Conservation (phyloP, 2,329 filamentous ascomycete genomes). For the Thelonectria discophora region DNA sequence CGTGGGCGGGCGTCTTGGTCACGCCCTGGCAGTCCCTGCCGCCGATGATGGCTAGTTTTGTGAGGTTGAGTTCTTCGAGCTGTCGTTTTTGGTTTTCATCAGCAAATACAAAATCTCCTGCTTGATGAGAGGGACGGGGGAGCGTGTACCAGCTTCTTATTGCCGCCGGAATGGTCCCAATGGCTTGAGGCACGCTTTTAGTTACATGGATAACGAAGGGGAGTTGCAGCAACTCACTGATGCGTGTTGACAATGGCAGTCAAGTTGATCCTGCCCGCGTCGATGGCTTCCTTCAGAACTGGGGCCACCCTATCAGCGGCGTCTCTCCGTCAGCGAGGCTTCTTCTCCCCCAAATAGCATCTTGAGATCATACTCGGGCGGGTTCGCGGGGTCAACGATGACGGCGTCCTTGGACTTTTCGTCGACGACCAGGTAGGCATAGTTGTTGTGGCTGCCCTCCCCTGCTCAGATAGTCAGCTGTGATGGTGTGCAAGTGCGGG, state of each 20-base stretch:
- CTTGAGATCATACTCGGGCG: constrained; percentile 69
- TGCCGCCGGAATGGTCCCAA: constrained; percentile 93
- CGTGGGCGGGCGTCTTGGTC: constrained; percentile 77
- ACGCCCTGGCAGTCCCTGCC: constrained; percentile 87
- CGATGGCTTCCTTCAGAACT: constrained; percentile 76
- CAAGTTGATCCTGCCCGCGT: constrained; percentile 78
- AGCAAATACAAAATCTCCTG: not conserved
- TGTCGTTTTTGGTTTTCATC: constrained; percentile 22
- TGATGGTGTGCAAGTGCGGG: not conserved
- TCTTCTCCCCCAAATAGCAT: not conserved
- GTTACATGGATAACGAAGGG: too few species aligned
- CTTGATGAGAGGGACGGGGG: not conserved
- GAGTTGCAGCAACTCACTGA: constrained; percentile 80
- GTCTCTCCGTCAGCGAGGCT: constrained; percentile 15
- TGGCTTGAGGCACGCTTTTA: constrained; percentile 75
- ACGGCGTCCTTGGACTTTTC: constrained; percentile 80
- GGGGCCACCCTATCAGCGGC: constrained; percentile 61
- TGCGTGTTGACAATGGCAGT: constrained; percentile 95
- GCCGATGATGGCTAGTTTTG: constrained; percentile 80
- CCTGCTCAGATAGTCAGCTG: constrained; percentile 58
- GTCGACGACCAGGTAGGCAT: constrained; percentile 83
- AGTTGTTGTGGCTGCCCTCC: constrained; percentile 82
- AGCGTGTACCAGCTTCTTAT: constrained; percentile 75
- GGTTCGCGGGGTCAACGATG: constrained; percentile 83
- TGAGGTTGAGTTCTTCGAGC: constrained; percentile 59